Base-by-base conservation (phyloP, 1,139 yeast species). In the Pichia sp. region DNA sequence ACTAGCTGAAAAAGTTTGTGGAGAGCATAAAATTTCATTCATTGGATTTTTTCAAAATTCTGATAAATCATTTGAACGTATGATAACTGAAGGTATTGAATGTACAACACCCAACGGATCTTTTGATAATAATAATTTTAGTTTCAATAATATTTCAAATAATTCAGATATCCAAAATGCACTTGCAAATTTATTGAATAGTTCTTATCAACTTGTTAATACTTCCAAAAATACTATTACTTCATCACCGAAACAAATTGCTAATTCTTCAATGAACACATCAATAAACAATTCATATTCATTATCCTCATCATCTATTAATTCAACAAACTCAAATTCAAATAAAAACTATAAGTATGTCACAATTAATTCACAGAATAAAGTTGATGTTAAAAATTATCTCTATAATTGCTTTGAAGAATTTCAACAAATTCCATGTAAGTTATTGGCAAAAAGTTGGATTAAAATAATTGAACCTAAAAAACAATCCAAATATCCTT, bases 371-470 rank as follows among this genome's bases (percentile, higher is more conserved):
- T 57, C 66, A 10, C 45, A 49, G 2, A 59, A 65, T 44, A 48
- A 53, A 18, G 36, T 53, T 3, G 53, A 48, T 11, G 66, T 68
- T n/a, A 56, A 56, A 42, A 57, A 59, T 28, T 68, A 67, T 48
- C 58, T 63, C 1, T 55, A 49, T 19, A 60, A 58, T 28, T 63
- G 67, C 31, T 61, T 65, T 60, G 62, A 67, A 52, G 68, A 68
- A 39, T 60, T 80, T 41, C 78, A 76, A 58, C 93, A 85, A 62
- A 62, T 72, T 0, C 72, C 77, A 1, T 86, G 93, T 63, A 84
- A 84, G 58, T 62, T 71, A 5, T 66, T 86, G 16, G 84, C 87
- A 14, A 85, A 84, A 63, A 71, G 75, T 18, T 85, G 91, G 90
- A 83, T 86, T 49, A 79, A 76, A 59, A 68, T 71, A 2, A 71